A percentile compares a stretch with the other conserved stretches of the same genome.
These are phyloP conservation scores for Piromyces finnis DNA, from an alignment of 192 early-diverging fungal genomes.

Conservation along the genomic window DNA sequence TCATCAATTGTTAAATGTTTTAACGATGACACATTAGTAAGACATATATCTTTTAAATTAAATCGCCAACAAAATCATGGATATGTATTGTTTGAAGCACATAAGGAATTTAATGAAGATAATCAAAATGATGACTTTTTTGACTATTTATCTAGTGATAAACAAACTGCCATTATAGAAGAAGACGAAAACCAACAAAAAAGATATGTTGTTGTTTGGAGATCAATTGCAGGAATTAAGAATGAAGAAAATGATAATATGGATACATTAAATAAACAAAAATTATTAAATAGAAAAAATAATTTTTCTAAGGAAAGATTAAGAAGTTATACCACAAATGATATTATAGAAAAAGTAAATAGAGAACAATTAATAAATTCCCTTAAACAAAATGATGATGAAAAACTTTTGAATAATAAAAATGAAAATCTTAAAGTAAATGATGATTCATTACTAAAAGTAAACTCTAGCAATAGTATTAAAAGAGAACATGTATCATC, in stretches of 20 bases:
- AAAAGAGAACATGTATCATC: neutral
- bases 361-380: neutral
- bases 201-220: neutral
- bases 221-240: neutral
- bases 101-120: neutral
- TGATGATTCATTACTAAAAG: neutral
- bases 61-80: neutral
- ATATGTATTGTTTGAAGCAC: neutral
- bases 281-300: neutral
- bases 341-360: neutral
- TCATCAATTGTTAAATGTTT: neutral
- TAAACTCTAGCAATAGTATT: neutral
- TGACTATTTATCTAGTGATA: neutral
- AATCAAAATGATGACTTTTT: neutral
- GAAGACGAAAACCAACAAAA: neutral
- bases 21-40: neutral
- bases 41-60: neutral
- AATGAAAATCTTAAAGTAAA: no score
- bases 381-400: no score
- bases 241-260: neutral
- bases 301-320: neutral
- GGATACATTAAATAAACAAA: neutral
- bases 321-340: neutral
- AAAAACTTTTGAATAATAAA: no score
- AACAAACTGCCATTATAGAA: neutral